Conservation (phyloP, 768 basidiomycete genomes). For the Boletus reticuloceps region DNA sequence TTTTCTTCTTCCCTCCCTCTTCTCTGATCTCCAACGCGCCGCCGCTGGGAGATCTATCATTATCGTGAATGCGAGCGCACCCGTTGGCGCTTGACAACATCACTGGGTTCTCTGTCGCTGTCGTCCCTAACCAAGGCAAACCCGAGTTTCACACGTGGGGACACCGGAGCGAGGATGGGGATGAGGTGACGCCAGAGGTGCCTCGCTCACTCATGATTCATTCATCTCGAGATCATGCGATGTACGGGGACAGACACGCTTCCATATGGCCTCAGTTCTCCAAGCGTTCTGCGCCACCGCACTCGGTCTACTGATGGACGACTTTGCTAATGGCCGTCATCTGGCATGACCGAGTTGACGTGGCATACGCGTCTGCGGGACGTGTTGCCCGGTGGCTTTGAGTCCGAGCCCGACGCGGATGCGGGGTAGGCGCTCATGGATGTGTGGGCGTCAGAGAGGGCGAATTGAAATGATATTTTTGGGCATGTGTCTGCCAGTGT, state of each 20-base stretch:
- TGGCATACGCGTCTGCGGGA: constrained; percentile 39
- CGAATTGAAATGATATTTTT: constrained; percentile 34
- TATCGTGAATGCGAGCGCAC: too few relatives aligned
- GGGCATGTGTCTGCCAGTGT: constrained; percentile 43
- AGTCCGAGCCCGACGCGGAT: too few relatives aligned
- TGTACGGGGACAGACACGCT: constrained; percentile 30
- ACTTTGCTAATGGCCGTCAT: constrained; percentile 36
- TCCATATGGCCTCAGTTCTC: constrained; percentile 36
- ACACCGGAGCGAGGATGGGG: too few relatives aligned
- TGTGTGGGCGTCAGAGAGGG: constrained; percentile 35
- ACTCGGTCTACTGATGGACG: constrained; percentile 42
- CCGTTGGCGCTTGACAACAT: constrained; percentile 22
- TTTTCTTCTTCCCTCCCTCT: too few relatives aligned
- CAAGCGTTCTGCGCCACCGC: constrained; percentile 40
- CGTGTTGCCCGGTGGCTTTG: constrained; percentile 30
- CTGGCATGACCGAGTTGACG: constrained; percentile 25
- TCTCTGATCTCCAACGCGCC: too few relatives aligned
- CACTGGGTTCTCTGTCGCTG: constrained; percentile 30
- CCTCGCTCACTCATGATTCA: not conserved
- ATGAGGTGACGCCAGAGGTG: constrained; percentile 33
- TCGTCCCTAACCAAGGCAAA: constrained; percentile 24
- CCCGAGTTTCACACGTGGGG: constrained; percentile 36
- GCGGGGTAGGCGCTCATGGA: constrained; percentile 39
- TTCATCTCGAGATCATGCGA: not conserved
- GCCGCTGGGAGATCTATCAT: too few relatives aligned